phyloP scores from a whole-genome alignment of 768 basidiomycete genomes.

The Termitomyces sp. region DNA sequence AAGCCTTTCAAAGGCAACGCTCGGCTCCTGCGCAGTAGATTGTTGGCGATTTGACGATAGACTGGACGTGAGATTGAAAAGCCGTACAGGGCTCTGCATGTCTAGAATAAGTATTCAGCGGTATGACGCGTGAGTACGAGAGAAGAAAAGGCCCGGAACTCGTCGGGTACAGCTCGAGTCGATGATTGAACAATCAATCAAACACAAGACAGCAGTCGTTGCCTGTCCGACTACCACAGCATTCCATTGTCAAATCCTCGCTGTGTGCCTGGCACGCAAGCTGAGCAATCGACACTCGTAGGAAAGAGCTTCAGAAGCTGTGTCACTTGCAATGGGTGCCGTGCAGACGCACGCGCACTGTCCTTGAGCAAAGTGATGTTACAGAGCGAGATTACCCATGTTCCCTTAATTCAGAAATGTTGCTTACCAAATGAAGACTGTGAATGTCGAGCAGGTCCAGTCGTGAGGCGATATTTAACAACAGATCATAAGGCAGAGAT shows the following conservation, averaged over 20 bases:
- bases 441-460: slow-evolving; percentile 58
- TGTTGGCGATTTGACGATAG: slow-evolving; percentile 58
- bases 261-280: not conserved
- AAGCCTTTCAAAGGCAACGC: slow-evolving; percentile 68
- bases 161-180: not conserved
- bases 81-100: slow-evolving; percentile 54
- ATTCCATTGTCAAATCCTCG: not conserved
- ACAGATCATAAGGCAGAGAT: slow-evolving; percentile 62
- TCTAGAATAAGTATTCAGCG: slow-evolving; percentile 30
- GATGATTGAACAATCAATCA: not conserved
- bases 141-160: not conserved
- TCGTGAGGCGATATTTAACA: slow-evolving; percentile 62
- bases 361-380: not conserved
- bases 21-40: slow-evolving; percentile 59
- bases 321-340: not conserved
- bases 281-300: not conserved
- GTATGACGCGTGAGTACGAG: not conserved
- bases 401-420: not conserved
- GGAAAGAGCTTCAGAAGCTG: no score
- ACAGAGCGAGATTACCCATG: not conserved
- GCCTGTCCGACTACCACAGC: not conserved
- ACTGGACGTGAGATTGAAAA: slow-evolving; percentile 64
- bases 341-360: not conserved
- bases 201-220: not conserved
- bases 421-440: slow-evolving; percentile 55